Evolutionary conservation across 1,139 yeast species (phyloP), one percentile per base, ranked within the genome.

Genomic region (Yamadazyma triangularis): DNA sequence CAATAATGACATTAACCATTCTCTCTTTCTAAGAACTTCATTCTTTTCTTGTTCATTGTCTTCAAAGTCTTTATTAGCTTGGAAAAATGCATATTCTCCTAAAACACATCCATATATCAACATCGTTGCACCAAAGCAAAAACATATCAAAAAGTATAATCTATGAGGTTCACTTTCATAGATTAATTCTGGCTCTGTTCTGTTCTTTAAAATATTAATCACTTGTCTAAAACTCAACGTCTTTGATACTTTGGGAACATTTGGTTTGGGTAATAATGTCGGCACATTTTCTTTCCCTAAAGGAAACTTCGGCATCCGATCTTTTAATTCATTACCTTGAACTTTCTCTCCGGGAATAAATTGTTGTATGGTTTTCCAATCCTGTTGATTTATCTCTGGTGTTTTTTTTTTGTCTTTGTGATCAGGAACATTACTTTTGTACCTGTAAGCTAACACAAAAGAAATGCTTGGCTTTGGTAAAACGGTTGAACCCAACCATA

Each of bases 91-190:
- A 70, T 81, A 70, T 51, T 84, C 79, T 27, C 71, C 49, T 47
- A 74, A 51, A 58, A 85, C 64, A 30, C 80, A 53, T 5, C 83
- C 85, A 52, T 85, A 86, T 9, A 81, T 66, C 4, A 82, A 67
- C 45, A 83, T 74, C 13, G 79, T 77, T 23, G 82, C 60, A 0
- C 88, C 85, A 48, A 81, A 68, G 24, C 86, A 78, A 41, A 79
- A 75, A 50, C 86, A 76, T 23, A 78, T 72, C 15, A 83, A 60
- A 51, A 85, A 84, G 52, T 84, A 86, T 18, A 84, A 63, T 35
- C 84, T 64, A 50, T 86, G 95, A 0, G 93, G 85, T 56, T 86
- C 95, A 20, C 88, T 78, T 61, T 83, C 89, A 55, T 86, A 86
- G 30, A 86, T 69, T 36, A 86, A 64, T 51, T 84, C 94, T 1